Evolutionary conservation across 164 flowering plant genomes (phyloP).

Genomic region (Liriodendron chinense): DNA sequence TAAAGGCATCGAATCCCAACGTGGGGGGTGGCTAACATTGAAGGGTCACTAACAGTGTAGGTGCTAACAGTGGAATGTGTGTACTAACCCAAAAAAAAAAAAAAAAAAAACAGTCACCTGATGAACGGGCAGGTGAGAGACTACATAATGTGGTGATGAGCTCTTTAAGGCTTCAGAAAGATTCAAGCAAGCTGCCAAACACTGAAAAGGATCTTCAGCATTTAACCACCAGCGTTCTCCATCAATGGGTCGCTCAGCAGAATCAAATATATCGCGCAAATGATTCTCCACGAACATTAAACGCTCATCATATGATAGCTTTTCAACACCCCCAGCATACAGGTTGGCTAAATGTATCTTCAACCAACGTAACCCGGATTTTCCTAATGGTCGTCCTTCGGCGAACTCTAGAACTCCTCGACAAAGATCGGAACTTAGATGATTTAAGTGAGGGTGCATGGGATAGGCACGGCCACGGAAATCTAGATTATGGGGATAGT

Average conservation of each 20-base stretch:
- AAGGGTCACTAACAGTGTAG: too few species aligned
- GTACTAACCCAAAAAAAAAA: too few species aligned
- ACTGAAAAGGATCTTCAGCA: conserved; percentile 98
- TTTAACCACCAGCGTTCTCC: conserved; percentile 93
- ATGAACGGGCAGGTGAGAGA: conserved; percentile 88
- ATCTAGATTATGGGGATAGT: conserved; percentile 94
- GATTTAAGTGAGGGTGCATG: conserved; percentile 94
- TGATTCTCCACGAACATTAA: conserved; percentile 79
- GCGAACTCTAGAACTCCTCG: conserved; percentile 95
- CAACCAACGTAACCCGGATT: conserved; percentile 80
- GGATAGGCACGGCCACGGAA: conserved; percentile 98
- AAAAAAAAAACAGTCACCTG: conserved; percentile 59
- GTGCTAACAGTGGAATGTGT: too few species aligned
- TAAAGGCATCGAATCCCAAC: too few species aligned
- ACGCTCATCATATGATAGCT: conserved; percentile 83
- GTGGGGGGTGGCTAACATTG: too few species aligned
- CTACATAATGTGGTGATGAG: conserved; percentile 64
- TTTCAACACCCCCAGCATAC: conserved; percentile 84
- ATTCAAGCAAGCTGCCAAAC: conserved; percentile 91
- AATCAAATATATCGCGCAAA: conserved; percentile 72
- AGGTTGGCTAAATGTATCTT: conserved; percentile 90
- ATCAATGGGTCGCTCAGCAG: conserved; percentile 74
- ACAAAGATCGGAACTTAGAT: conserved; percentile 89
- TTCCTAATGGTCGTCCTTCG: conserved; percentile 83
- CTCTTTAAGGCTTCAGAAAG: conserved; percentile 78